Evolutionary conservation across 192 early-diverging fungal species (phyloP).

Genomic region (Chytriomyces hyalinus): DNA sequence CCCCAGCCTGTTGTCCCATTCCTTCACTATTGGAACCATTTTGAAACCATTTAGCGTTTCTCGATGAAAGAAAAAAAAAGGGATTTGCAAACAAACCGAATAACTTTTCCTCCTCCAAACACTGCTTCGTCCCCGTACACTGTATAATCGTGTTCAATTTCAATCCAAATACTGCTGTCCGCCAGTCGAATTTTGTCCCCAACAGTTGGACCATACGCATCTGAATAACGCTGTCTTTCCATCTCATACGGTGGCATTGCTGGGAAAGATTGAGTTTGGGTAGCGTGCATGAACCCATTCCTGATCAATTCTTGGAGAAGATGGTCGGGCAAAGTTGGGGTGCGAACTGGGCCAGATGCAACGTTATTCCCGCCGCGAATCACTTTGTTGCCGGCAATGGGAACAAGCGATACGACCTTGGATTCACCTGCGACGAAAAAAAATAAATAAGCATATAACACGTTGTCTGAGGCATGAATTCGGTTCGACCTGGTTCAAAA

Average conservation of each 20-base stretch:
- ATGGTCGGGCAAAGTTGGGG: conserved; percentile 39
- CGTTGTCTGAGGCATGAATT: not conserved
- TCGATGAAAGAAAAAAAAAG: not conserved
- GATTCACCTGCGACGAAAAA: conserved; percentile 68
- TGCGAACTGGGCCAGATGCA: conserved; percentile 70
- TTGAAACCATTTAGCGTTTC: no score
- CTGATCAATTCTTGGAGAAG: conserved; percentile 58
- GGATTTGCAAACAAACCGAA: conserved; percentile 37
- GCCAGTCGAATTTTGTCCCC: conserved; percentile 89
- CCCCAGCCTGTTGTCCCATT: conserved; percentile 85
- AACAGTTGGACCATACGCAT: conserved; percentile 90
- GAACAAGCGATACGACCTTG: conserved; percentile 79
- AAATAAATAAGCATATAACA: not conserved
- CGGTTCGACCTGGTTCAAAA: conserved; percentile 77
- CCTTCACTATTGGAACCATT: conserved; percentile 69
- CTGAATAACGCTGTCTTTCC: conserved; percentile 81
- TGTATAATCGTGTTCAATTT: conserved; percentile 90
- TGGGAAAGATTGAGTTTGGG: conserved; percentile 56
- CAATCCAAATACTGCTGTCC: conserved; percentile 73
- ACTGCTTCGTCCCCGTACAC: conserved; percentile 94
- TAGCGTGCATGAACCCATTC: conserved; percentile 68
- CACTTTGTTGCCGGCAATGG: conserved; percentile 78
- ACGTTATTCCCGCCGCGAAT: conserved; percentile 88
- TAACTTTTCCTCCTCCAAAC: conserved; percentile 92
- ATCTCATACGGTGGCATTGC: conserved; percentile 66